Conservation (phyloP, 106 monocot species). For the Dendrobium chrysotoxum region DNA sequence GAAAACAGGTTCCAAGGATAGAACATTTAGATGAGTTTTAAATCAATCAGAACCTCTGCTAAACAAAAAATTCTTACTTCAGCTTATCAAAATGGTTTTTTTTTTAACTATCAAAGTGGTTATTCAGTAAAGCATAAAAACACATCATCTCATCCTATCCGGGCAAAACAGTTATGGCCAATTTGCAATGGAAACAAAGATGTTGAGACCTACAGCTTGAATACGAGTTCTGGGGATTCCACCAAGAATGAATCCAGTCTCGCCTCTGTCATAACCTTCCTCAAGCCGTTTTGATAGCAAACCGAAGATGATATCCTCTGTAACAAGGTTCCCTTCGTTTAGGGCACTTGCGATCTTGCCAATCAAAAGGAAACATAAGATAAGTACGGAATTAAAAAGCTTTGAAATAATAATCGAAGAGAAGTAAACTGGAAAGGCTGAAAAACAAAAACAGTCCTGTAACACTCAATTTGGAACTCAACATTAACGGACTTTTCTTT, state of each 20-base stretch:
- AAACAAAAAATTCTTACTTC: neutral
- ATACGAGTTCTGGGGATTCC: conserved; percentile 73
- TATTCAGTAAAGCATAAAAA: neutral
- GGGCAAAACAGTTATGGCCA: neutral
- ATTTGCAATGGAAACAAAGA: neutral
- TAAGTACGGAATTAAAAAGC: neutral
- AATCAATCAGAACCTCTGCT: neutral
- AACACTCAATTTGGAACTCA: neutral
- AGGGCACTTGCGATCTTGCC: conserved; percentile 80
- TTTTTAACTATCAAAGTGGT: neutral
- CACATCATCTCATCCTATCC: neutral
- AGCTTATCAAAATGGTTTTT: too few species aligned
- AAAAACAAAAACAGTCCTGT: neutral
- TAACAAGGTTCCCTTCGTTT: conserved; percentile 83
- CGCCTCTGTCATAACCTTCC: conserved; percentile 63
- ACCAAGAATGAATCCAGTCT: conserved; percentile 93
- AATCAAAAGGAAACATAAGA: neutral
- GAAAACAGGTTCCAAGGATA: neutral
- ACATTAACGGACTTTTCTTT: neutral
- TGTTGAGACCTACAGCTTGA: conserved; percentile 72
- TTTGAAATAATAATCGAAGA: neutral
- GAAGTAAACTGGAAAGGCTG: neutral
- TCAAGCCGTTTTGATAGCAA: conserved; percentile 77
- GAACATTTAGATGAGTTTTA: neutral
- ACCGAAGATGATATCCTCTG: conserved; percentile 88